Conservation (phyloP, 306 rosid species). For the Calophaca sinica region DNA sequence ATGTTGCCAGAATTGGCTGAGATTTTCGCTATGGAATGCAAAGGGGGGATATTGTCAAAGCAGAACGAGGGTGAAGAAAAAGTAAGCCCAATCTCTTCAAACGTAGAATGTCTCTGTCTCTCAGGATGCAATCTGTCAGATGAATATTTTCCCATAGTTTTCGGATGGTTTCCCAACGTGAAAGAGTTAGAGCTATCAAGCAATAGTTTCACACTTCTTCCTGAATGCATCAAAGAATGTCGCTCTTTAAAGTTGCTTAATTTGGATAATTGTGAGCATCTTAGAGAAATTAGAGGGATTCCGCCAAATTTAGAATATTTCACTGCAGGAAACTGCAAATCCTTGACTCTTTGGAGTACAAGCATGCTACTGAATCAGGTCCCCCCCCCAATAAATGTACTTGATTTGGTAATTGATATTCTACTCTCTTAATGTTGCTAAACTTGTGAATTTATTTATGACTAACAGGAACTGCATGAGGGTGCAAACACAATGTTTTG, state of each 20-base stretch:
- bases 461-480: conserved; percentile 23
- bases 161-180: conserved; percentile 15
- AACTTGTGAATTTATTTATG: neutral
- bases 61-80: neutral
- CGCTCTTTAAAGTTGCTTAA: neutral
- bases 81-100: neutral
- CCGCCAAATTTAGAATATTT: conserved; percentile 1
- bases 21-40: neutral
- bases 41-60: neutral
- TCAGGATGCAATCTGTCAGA: neutral
- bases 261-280: neutral
- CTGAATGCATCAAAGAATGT: conserved; percentile 8
- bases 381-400: neutral
- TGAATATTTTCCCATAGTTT: neutral
- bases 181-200: neutral
- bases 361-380: conserved; percentile 30
- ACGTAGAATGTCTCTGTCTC: neutral
- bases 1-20: neutral
- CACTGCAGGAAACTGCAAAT: neutral
- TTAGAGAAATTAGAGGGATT: conserved; percentile 34
- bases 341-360: conserved; percentile 12
- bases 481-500: neutral
- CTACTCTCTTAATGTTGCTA: neutral
- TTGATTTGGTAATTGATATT: neutral
- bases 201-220: conserved; percentile 1